These are phyloP conservation scores for Afroboletus lepidellus DNA, from an alignment of 1,284 basidiomycete genomes.

Conservation along the genomic window DNA sequence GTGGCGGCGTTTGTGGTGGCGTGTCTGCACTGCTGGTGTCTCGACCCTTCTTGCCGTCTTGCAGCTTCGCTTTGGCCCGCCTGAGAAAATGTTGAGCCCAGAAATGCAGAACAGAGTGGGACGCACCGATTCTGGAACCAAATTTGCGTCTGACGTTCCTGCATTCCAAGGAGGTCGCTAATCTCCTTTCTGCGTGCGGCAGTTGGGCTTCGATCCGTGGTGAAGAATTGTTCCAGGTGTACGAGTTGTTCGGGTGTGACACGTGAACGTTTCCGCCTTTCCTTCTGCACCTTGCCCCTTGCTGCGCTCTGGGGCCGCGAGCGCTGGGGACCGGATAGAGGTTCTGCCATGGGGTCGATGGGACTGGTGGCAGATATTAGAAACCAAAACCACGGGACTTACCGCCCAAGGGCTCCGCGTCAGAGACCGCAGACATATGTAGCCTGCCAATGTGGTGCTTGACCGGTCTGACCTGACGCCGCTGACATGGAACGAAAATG, in stretches of 20 bases:
- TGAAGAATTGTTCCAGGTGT: slow-evolving; percentile 69
- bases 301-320: slow-evolving; percentile 20
- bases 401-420: slow-evolving; percentile 23
- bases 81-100: slow-evolving; percentile 36
- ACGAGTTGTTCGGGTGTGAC: slow-evolving; percentile 75
- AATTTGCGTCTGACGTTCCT: slow-evolving; percentile 81
- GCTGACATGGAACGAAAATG: slow-evolving; percentile 33
- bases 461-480: slow-evolving; percentile 19
- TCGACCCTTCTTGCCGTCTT: slow-evolving; percentile 53
- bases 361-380: slow-evolving; percentile 5
- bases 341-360: slow-evolving; percentile 20
- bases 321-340: slow-evolving; percentile 28
- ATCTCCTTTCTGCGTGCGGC: slow-evolving; percentile 70
- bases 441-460: slow-evolving; percentile 17
- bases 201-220: slow-evolving; percentile 66
- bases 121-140: slow-evolving; percentile 83
- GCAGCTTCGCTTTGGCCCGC: slow-evolving; percentile 76
- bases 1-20: slow-evolving; percentile 52
- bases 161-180: slow-evolving; percentile 72
- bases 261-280: slow-evolving; percentile 73
- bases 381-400: slow-evolving; percentile 13
- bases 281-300: slow-evolving; percentile 38
- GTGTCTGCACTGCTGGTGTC: slow-evolving; percentile 39
- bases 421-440: slow-evolving; percentile 32
- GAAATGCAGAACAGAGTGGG: background rate